Evolutionary conservation across 768 basidiomycete genomes (phyloP).

Genomic region (Lyophyllum decastes): DNA sequence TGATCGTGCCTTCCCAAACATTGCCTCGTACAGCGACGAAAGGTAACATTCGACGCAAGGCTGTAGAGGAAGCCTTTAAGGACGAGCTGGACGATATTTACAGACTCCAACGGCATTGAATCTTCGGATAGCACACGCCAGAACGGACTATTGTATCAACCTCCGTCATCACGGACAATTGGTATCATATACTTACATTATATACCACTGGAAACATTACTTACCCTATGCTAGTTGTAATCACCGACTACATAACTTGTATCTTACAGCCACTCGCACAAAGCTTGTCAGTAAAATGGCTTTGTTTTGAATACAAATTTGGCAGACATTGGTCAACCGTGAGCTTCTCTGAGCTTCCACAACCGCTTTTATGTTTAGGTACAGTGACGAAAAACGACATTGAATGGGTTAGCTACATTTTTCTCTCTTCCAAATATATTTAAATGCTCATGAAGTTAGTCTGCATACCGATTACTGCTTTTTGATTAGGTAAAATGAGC

Average conservation of each 20-base stretch:
- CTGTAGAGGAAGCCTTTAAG: constrained; percentile 67
- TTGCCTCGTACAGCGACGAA: constrained; percentile 78
- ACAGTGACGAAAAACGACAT: no score
- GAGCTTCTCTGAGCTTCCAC: no score
- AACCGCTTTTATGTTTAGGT: no score
- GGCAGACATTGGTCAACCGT: no score
- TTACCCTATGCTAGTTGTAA: not conserved
- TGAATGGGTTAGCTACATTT: no score
- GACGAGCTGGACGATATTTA: constrained; percentile 60
- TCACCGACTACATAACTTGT: not conserved
- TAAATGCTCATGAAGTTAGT: no score
- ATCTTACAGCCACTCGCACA: no score
- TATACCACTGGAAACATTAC: not conserved
- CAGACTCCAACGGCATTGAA: constrained; percentile 7
- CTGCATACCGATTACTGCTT: no score
- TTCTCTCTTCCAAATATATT: no score
- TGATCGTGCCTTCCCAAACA: constrained; percentile 60
- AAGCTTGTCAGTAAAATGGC: no score
- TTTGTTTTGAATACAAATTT: no score
- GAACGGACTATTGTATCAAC: not conserved
- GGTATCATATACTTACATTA: not conserved
- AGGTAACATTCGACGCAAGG: constrained; percentile 75
- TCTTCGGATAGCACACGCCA: not conserved
- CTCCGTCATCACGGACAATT: not conserved
- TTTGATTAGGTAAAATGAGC: no score